phyloP scores from a whole-genome alignment of 2,329 filamentous ascomycete species.

The Periconia sp. region DNA sequence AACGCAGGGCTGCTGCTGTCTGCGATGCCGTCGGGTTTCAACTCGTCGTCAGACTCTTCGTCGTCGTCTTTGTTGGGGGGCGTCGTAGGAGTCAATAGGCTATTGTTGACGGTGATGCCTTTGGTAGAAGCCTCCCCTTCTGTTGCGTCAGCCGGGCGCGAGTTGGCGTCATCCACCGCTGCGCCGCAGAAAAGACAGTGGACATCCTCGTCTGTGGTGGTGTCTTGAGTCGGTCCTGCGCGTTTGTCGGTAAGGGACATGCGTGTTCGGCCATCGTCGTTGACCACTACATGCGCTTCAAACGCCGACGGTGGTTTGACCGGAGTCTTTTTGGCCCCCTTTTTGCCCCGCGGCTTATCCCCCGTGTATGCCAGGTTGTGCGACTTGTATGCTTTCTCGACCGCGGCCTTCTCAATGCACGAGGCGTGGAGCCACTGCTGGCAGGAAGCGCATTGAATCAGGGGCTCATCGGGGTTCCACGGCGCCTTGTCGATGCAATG shows the following conservation, averaged over 20 bases:
- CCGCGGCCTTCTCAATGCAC: slow-evolving; percentile 33
- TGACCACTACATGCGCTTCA: slow-evolving; percentile 10
- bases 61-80: not conserved
- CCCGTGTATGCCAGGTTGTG: slow-evolving; percentile 4
- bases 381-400: slow-evolving; percentile 8
- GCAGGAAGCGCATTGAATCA: slow-evolving; percentile 47
- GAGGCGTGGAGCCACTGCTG: slow-evolving; percentile 47
- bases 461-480: slow-evolving; percentile 46
- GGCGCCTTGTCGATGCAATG: slow-evolving; percentile 46
- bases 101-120: not conserved
- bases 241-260: slow-evolving; percentile 22
- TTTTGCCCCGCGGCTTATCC: not conserved
- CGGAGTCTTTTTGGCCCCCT: slow-evolving; percentile 2
- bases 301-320: not conserved
- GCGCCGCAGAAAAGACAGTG: slow-evolving; percentile 21
- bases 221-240: slow-evolving; percentile 2
- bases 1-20: not conserved
- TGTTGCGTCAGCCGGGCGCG: not conserved
- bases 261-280: slow-evolving; percentile 5
- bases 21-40: not conserved
- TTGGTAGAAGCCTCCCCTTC: not conserved
- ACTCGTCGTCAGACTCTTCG: not conserved
- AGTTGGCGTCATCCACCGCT: slow-evolving; percentile 5
- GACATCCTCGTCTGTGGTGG: slow-evolving; percentile 17
- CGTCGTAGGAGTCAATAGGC: not conserved